Evolutionary conservation across 768 basidiomycete species (phyloP).

Genomic region (Lentinula lateritia): DNA sequence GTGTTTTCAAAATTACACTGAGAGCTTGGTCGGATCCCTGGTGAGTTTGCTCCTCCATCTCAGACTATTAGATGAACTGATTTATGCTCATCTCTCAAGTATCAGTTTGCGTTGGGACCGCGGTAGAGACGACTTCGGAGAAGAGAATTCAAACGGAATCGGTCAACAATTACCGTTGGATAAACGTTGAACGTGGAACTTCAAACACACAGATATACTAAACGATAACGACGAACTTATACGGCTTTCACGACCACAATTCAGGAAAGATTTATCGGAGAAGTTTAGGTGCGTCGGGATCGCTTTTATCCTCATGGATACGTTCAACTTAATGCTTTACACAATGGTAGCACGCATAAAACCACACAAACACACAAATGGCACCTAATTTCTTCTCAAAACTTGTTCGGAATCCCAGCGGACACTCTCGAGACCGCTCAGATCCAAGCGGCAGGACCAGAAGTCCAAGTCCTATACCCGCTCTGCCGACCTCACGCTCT

Average conservation of each 20-base stretch:
- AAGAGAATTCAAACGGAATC: not conserved
- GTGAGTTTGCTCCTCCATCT: no score
- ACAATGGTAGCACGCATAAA: not conserved
- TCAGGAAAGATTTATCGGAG: not conserved
- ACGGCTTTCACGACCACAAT: not conserved
- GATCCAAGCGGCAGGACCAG: not conserved
- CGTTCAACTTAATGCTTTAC: not conserved
- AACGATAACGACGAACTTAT: not conserved
- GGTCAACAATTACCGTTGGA: not conserved
- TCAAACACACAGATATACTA: not conserved
- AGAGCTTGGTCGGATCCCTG: no score
- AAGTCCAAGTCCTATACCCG: not conserved
- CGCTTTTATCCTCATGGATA: not conserved
- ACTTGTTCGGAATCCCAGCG: not conserved
- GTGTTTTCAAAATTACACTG: no score
- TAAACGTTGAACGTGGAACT: not conserved
- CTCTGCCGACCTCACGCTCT: not conserved
- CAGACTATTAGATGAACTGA: not conserved
- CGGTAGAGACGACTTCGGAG: not conserved
- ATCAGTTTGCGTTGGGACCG: not conserved
- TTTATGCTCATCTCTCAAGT: not conserved
- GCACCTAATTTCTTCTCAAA: conserved; percentile 6
- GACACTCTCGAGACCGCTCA: conserved; percentile 1
- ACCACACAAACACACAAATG: not conserved
- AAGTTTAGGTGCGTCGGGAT: not conserved